Base-by-base conservation (phyloP, 1,284 basidiomycete species). In the Cerrena zonata region DNA sequence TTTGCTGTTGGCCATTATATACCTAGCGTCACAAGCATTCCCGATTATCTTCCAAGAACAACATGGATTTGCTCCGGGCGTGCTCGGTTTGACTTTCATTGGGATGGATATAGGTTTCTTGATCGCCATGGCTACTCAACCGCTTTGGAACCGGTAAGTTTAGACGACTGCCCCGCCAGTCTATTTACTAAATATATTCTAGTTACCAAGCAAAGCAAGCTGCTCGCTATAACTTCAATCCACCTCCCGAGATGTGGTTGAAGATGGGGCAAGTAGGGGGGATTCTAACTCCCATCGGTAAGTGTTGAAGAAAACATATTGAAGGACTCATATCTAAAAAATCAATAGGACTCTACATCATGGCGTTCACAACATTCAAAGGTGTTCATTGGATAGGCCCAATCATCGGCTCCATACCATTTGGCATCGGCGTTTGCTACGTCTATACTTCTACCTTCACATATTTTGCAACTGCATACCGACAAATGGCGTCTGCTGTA, bases 401-500 rank as follows among this genome's bases (percentile, higher is more conserved):
- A 5, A 82, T 88, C 59, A 69, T 89, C 48, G 77, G 76, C 3
- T 80, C 79, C 0, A 59, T 82, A 3, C 81, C 80, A 0, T 84
- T 86, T 53, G 83, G 84, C 13, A 60, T 71, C 0, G 81, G 82
- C 2, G 70, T 76, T 10, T 76, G 80, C 48, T 84, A 78, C 58
- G 74, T 80, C 25, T 91, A 80, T 65, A 80, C 79, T 0, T 77
- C 79, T 1, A 81, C 80, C 1, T 90, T 90, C 70, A 86, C 85
- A 1, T 86, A 85, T 60, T 73, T 85, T 45, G 81, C 80, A 21
- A 80, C 78, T 22, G 83, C 86, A 0, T 91, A 88, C 63, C 78
- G 86, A 11, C 86, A 87, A 0, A 82, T 89, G 41, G 86, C 89
- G 0, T 87, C 89, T 0, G 82, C 78, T 13, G 87, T 86, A 0